Base-by-base conservation (phyloP, 768 basidiomycete genomes). In the Russula compacta region DNA sequence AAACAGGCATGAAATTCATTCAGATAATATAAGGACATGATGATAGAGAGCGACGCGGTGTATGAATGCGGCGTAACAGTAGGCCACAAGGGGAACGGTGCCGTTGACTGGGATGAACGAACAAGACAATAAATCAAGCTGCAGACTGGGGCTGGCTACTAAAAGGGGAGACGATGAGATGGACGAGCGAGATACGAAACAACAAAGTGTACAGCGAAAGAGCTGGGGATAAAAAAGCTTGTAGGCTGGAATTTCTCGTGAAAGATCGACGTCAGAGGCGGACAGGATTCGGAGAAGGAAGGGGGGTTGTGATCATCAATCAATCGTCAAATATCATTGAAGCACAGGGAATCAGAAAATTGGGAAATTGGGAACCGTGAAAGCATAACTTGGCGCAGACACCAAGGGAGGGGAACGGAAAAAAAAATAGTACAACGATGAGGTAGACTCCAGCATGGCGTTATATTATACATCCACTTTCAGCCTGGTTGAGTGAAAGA, bases 91-190 rank as follows among this genome's bases (percentile, higher is more conserved):
- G 49, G 64, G 64, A 67, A 67, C 64, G 67, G 67, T 70, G 66
- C 67, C 69, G 66, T 52, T 49, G 42, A 53, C 44, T 39, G 35
- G 56, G 52, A 58, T 48, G 36, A 56, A 54, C 56, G 63, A 56
- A 64, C 70, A 70, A 70, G 69, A 71, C 64, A 73, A 71, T 71
- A 73, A 71, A 69, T 73, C 73, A 73, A 71, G 67, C 69, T 65
- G 61, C 63, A 71, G 66, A 64, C 66, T 66, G 56, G 56, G 24
- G 46, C 56, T 72, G 69, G 65, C 61, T 65, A 71, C 69, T 69
- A 70, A 66, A 71, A 64, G 69, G 65, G 19, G 38, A 61, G 48
- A 40, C 61, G 58, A 68, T 68, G 68, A 63, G 65, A 65, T 63
- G 64, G 64, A 59, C 61, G 54, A 65, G 63, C 67, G 64, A 59